Percentiles rank a stretch among this genome's conserved stretches.
Evolutionary conservation across 1,139 yeast genomes (phyloP).

Genomic region (Diutina catenulata): DNA sequence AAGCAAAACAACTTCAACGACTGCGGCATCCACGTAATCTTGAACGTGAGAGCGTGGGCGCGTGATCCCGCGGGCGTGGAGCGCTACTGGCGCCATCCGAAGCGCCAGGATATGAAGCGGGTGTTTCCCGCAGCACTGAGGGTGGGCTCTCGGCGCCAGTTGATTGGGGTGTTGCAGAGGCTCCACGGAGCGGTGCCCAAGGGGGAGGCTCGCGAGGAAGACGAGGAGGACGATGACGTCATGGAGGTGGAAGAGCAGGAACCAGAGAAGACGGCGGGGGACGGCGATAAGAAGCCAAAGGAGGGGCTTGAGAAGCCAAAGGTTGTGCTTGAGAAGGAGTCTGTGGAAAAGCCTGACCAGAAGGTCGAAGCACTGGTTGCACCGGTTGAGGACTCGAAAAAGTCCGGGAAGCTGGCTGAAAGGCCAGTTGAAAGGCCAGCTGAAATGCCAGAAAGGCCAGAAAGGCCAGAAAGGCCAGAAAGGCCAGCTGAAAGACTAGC

Average conservation of each 20-base stretch:
- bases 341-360: neutral
- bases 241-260: conserved; percentile 6
- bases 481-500: too few relatives aligned
- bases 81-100: conserved; percentile 32
- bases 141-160: conserved; percentile 7
- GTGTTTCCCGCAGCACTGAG: conserved; percentile 8
- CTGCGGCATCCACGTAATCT: conserved; percentile 89
- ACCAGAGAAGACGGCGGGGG: neutral
- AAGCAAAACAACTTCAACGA: conserved; percentile 84
- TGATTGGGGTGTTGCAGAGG: conserved; percentile 8
- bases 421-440: too few relatives aligned
- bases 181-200: conserved; percentile 8
- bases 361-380: neutral
- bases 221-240: conserved; percentile 9
- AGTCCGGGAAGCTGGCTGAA: too few relatives aligned
- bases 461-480: too few relatives aligned
- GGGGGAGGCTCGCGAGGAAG: conserved; percentile 6
- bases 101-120: conserved; percentile 12
- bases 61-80: conserved; percentile 38
- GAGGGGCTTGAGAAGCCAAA: conserved; percentile 1
- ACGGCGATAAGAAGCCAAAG: neutral
- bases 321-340: neutral
- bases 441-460: too few relatives aligned
- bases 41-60: conserved; percentile 60
- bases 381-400: too few relatives aligned